phyloP scores from a whole-genome alignment of 106 monocot genomes.

The Vanilla planifolia region DNA sequence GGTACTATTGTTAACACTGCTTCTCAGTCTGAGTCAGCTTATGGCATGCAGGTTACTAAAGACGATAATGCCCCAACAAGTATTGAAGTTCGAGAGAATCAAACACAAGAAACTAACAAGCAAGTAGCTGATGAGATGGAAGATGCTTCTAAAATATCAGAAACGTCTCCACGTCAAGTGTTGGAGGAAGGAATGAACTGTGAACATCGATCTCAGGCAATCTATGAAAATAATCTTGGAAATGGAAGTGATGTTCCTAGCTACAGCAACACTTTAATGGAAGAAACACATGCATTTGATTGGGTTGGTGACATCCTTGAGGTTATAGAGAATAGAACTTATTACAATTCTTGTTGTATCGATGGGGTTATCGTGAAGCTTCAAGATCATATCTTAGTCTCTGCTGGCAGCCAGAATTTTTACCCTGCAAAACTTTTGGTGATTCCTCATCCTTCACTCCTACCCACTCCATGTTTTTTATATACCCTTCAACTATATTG shows the following conservation, averaged over 20 bases:
- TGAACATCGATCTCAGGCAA: constrained; percentile 1
- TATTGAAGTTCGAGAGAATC: constrained; percentile 14
- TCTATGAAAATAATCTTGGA: background rate
- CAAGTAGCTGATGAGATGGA: constrained; percentile 12
- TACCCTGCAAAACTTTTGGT: constrained; percentile 52
- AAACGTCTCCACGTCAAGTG: constrained; percentile 6
- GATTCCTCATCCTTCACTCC: background rate
- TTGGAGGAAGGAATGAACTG: constrained; percentile 10
- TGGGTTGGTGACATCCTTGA: constrained; percentile 38
- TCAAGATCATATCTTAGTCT: constrained; percentile 48
- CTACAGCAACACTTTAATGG: background rate
- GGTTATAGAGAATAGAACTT: constrained; percentile 33
- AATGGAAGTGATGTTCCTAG: constrained; percentile 4
- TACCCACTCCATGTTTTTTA: background rate
- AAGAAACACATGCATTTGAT: constrained; percentile 18
- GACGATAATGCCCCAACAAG: background rate
- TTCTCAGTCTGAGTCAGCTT: constrained; percentile 13
- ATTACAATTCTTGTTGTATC: constrained; percentile 51
- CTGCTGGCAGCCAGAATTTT: constrained; percentile 11
- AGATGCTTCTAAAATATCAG: constrained; percentile 6
- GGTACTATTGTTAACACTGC: background rate
- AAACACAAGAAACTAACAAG: constrained; percentile 8
- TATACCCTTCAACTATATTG: background rate
- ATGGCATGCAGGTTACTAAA: constrained; percentile 11
- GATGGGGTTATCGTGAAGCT: constrained; percentile 37